Percentiles rank a stretch among this genome's conserved stretches.
Conservation (phyloP, 2,329 filamentous ascomycete genomes). For the Beauveria pseudobassiana region DNA sequence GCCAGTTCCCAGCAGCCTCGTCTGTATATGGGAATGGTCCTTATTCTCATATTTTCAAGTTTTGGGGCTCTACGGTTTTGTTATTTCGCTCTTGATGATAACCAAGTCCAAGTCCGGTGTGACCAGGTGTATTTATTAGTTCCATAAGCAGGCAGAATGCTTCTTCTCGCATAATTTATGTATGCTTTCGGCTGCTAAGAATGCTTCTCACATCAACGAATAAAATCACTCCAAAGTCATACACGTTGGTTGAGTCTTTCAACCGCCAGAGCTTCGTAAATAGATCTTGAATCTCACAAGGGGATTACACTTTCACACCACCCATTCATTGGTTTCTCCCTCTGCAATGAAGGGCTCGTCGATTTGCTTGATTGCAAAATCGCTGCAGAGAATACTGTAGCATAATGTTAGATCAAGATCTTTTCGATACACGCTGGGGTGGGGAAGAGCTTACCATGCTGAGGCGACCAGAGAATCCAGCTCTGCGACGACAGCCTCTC, state of each 20-base stretch:
- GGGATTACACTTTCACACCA: constrained; percentile 36
- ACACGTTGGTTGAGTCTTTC: not conserved
- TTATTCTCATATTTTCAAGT: constrained; percentile 41
- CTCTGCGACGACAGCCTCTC: constrained; percentile 79
- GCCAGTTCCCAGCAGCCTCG: constrained; percentile 40
- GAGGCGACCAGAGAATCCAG: constrained; percentile 87
- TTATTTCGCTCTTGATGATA: constrained; percentile 42
- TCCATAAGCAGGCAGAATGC: too few species aligned
- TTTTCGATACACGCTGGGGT: not conserved
- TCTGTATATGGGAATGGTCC: constrained; percentile 39
- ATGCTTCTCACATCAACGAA: not conserved
- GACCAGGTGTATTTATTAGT: constrained; percentile 25
- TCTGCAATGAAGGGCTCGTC: constrained; percentile 80
- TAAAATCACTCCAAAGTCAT: not conserved
- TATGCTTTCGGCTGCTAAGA: not conserved
- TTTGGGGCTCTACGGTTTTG: constrained; percentile 37
- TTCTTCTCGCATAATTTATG: not conserved
- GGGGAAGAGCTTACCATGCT: constrained; percentile 58
- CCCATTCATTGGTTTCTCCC: constrained; percentile 79
- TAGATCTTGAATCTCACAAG: not conserved
- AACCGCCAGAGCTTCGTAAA: not conserved
- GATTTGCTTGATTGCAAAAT: constrained; percentile 88
- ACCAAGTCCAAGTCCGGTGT: constrained; percentile 32
- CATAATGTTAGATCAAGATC: constrained; percentile 17
- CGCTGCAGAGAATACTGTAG: constrained; percentile 79